Evolutionary conservation across 108 stramenopile genomes (phyloP).

Genomic region (Nannochloropsis oceanica): DNA sequence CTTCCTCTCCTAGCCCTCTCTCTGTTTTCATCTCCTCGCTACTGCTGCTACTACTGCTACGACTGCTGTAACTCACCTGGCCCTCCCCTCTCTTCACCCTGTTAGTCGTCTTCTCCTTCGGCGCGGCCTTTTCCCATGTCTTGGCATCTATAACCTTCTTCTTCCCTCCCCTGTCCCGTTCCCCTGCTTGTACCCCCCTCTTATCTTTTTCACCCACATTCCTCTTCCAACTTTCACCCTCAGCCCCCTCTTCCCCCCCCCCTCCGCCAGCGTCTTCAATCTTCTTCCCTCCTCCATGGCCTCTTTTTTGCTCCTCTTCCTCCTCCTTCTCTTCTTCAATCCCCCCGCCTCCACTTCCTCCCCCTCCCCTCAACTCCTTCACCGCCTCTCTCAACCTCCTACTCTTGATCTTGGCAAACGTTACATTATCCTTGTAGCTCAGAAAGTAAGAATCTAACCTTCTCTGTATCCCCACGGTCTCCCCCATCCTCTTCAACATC

Average conservation of each 20-base stretch:
- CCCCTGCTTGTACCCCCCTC: too few relatives aligned
- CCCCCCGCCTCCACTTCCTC: background rate
- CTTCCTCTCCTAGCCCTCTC: background rate
- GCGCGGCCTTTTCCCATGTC: background rate
- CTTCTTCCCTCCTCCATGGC: too few relatives aligned
- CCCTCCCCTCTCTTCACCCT: background rate
- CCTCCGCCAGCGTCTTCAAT: too few relatives aligned
- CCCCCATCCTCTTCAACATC: constrained; percentile 42
- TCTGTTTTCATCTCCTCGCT: too few relatives aligned
- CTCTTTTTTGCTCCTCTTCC: background rate
- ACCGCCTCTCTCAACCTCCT: constrained; percentile 49
- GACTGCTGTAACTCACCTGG: background rate
- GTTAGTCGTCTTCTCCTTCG: background rate
- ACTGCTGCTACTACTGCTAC: background rate
- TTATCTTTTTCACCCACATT: too few relatives aligned
- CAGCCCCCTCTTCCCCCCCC: too few relatives aligned
- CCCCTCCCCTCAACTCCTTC: background rate
- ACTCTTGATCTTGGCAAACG: constrained; percentile 61
- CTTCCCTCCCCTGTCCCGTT: background rate
- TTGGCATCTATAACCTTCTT: background rate
- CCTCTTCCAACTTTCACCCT: too few relatives aligned
- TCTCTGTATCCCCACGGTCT: constrained; percentile 41
- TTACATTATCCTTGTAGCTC: constrained; percentile 74
- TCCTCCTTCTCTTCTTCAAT: background rate
- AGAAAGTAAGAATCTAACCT: constrained; percentile 80